Percentiles rank a stretch among this genome's conserved stretches.
Conservation (phyloP, 176 grass and related monocot genomes). For the Miscanthus lutarioriparius region DNA sequence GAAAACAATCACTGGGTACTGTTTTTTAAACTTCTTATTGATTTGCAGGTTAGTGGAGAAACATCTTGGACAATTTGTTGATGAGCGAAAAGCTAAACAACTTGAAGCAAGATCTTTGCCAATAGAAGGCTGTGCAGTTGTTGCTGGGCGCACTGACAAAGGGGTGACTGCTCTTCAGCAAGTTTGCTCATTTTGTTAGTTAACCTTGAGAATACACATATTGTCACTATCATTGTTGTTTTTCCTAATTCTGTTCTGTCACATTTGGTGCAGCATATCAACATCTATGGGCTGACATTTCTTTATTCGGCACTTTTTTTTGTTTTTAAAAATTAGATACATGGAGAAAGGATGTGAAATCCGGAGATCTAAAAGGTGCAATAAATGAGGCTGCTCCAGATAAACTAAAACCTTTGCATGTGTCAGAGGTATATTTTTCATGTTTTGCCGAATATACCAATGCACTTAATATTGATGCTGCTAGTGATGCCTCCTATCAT, state of each 20-base stretch:
- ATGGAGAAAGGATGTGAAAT: conserved; percentile 84
- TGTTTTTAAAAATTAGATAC: conserved; percentile 51
- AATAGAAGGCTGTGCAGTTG: conserved; percentile 74
- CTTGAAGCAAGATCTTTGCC: conserved; percentile 80
- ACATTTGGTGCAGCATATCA: neutral
- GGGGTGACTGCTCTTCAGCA: conserved; percentile 97
- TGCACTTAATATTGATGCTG: neutral
- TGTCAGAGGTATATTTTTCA: conserved; percentile 55
- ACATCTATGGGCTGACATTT: conserved; percentile 10
- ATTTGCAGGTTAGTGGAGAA: conserved; percentile 66
- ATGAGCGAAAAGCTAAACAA: conserved; percentile 79
- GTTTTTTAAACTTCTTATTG: neutral
- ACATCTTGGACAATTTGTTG: conserved; percentile 84
- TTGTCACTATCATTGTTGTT: neutral
- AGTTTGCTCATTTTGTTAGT: conserved; percentile 99
- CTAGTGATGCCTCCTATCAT: neutral
- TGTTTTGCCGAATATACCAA: neutral
- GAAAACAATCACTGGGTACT: neutral
- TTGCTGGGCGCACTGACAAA: conserved; percentile 94
- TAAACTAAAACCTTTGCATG: conserved; percentile 64
- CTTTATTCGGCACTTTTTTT: neutral
- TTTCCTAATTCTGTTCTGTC: neutral
- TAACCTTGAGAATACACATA: conserved; percentile 40
- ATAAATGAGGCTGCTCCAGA: conserved; percentile 60
- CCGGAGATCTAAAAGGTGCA: conserved; percentile 51